Conservation (phyloP, 352 stramenopile genomes). For the Phytophthora tubulina region DNA sequence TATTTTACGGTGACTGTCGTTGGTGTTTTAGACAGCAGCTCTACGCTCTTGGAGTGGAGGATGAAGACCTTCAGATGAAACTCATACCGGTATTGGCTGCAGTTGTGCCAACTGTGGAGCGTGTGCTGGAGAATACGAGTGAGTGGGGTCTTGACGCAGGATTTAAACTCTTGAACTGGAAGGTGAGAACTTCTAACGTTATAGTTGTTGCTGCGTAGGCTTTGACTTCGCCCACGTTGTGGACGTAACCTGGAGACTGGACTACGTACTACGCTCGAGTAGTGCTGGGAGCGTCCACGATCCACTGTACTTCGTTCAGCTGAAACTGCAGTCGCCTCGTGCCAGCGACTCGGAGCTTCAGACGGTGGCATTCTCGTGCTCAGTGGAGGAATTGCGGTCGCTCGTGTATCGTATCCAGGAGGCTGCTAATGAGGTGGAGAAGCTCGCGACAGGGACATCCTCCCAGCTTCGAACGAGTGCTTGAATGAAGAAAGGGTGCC, state of each 20-base stretch:
- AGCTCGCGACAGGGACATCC: constrained; percentile 41
- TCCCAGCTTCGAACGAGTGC: constrained; percentile 22
- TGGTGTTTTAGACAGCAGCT: constrained; percentile 35
- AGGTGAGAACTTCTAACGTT: neutral
- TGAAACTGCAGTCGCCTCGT: constrained; percentile 64
- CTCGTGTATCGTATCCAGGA: constrained; percentile 82
- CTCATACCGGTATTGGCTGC: constrained; percentile 33
- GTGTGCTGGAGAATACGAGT: constrained; percentile 51
- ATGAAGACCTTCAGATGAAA: constrained; percentile 36
- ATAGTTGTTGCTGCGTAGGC: constrained; percentile 33
- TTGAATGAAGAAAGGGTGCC: constrained; percentile 10
- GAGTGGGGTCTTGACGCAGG: neutral
- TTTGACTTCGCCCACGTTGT: constrained; percentile 84
- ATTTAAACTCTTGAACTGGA: neutral
- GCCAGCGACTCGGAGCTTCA: constrained; percentile 35
- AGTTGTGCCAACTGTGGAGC: constrained; percentile 32
- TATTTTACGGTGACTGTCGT: neutral
- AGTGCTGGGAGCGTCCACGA: constrained; percentile 63
- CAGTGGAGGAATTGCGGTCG: constrained; percentile 71
- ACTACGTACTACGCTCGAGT: constrained; percentile 74
- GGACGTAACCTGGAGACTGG: constrained; percentile 74
- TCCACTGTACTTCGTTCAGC: constrained; percentile 71
- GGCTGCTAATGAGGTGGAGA: constrained; percentile 67
- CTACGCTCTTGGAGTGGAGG: constrained; percentile 43
- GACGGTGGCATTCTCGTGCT: constrained; percentile 67